Base-by-base conservation (phyloP, 139 green algal species). In the Tetraselmis chui region DNA sequence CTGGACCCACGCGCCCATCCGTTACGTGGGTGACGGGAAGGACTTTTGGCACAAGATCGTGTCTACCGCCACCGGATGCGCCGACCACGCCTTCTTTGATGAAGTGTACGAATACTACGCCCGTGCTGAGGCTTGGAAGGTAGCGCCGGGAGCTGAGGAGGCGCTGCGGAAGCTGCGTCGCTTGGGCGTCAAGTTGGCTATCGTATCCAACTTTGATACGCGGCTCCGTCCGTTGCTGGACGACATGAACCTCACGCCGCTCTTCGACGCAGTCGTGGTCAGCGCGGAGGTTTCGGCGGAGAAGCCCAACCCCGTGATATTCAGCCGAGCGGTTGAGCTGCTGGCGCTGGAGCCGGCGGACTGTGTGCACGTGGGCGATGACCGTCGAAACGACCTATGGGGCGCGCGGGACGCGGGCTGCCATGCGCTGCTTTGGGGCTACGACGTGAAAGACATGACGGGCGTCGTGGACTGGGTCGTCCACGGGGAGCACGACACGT, bases 191-290 rank as follows among this genome's bases (percentile, higher is more conserved):
- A 89, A 90, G 79, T 82, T 92, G 27, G 91, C 89, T 0, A 87
- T 98, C 18, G 93, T 98, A 31, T 91, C 81, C 75, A 98, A 98
- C 84, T 98, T 98, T 86, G 95, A 98, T 89, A 96, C 92, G 26
- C 90, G 95, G 18, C 86, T 98, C 82, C 85, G 89, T 23, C 90
- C 87, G n/a, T 87, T 98, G n/a, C 82, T 98, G 79, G 1, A 84
- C 0, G 85, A 84, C 0, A 79, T 98, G 82, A 79, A 81, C 0
- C 30, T 96, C 1, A 81, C 82, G 1, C 11, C 84, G 0, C 80
- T 97, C 29, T 98, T 97, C 84, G 94, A 98, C 78, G 86, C 81
- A 2, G 81, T 98, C 2, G 80, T 97, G 23, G 87, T 97, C 18
- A 93, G 86, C 0, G 94, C 92, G 75, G 75, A 92, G 84, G 88